Evolutionary conservation across 2,329 filamentous ascomycete genomes (phyloP).

Genomic region (Tolypocladium cylindrosporum): DNA sequence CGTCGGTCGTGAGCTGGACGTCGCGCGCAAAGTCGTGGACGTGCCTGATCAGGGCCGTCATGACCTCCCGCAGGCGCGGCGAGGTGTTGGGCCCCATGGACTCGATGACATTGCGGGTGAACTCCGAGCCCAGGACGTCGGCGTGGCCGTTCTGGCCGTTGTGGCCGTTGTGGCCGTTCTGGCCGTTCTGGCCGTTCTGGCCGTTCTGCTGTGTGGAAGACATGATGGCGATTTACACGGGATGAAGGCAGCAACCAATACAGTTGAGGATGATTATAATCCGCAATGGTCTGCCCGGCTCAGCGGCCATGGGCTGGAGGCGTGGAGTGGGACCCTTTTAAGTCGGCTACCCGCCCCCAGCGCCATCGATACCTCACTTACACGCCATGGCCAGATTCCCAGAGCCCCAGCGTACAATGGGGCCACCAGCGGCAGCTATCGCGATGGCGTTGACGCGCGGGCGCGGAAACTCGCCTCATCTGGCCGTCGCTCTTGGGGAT

Average conservation of each 20-base stretch:
- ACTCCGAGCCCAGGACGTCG: conserved; percentile 32
- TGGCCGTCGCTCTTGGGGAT: neutral
- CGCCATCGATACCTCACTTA: neutral
- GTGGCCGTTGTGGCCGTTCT: neutral
- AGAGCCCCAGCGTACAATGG: neutral
- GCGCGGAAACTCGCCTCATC: neutral
- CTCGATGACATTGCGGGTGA: conserved; percentile 64
- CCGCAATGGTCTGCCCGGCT: neutral
- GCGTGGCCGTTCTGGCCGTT: neutral
- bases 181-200: neutral
- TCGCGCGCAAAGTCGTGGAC: conserved; percentile 76
- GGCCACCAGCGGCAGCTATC: neutral
- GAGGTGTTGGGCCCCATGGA: conserved; percentile 63
- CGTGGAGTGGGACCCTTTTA: neutral
- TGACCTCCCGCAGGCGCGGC: conserved; percentile 57
- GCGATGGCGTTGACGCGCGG: neutral
- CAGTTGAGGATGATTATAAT: neutral
- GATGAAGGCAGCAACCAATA: neutral
- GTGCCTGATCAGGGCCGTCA: conserved; percentile 60
- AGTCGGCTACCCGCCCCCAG: neutral
- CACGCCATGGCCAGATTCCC: neutral
- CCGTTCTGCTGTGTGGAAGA: conserved; percentile 1
- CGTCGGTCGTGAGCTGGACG: conserved; percentile 67
- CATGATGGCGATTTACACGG: neutral
- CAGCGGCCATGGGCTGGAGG: neutral